phyloP scores from a whole-genome alignment of 73 alveolate genomes.

The Tetrahymena borealis region DNA sequence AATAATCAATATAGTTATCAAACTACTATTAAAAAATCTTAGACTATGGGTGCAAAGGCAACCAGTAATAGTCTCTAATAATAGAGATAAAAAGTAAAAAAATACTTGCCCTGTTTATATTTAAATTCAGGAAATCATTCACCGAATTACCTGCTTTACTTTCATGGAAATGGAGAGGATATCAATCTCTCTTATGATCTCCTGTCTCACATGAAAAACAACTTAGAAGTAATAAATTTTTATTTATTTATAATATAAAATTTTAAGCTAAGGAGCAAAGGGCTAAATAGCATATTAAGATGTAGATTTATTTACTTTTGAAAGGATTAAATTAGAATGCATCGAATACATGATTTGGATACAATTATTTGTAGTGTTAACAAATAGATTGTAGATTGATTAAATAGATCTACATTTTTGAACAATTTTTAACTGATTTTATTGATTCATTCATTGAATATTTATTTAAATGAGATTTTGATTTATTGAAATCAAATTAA shows the following conservation, averaged over 20 bases:
- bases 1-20: neutral
- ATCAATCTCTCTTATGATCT: constrained; percentile 67
- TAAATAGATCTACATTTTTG: too few species aligned
- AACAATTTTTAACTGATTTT: too few species aligned
- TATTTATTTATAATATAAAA: neutral
- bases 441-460: too few species aligned
- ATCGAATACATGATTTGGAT: too few species aligned
- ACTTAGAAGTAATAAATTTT: neutral
- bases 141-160: constrained; percentile 58
- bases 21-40: neutral
- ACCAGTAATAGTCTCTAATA: neutral
- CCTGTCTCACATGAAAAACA: constrained; percentile 13
- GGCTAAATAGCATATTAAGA: too few species aligned
- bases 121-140: constrained; percentile 57
- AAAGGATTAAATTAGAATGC: too few species aligned
- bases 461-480: too few species aligned
- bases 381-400: too few species aligned
- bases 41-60: neutral
- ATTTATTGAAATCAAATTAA: too few species aligned
- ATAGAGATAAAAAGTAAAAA: neutral
- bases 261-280: too few species aligned
- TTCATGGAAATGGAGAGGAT: constrained; percentile 95
- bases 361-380: too few species aligned
- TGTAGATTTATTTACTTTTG: too few species aligned
- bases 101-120: constrained; percentile 48